A percentile compares a stretch with the other conserved stretches of the same genome.
These are phyloP conservation scores for Cylindrotheca fusiformis DNA, from an alignment of 108 stramenopile genomes.

Conservation along the genomic window DNA sequence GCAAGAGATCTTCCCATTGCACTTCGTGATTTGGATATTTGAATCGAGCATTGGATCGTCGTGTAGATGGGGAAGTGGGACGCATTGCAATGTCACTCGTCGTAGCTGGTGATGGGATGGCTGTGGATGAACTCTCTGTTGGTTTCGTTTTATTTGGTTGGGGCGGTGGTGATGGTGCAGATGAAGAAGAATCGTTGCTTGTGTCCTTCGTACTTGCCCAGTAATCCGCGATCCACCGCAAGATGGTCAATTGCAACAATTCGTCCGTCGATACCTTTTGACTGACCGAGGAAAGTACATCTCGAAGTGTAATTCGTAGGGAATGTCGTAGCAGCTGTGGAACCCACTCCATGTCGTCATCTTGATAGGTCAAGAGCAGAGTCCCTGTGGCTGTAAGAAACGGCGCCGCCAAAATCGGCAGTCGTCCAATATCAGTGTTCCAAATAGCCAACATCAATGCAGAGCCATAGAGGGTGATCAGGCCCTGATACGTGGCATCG, in stretches of 20 bases:
- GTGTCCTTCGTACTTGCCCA: constrained; percentile 28
- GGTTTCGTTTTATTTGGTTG: neutral
- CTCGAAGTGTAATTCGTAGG: constrained; percentile 34
- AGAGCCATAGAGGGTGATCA: constrained; percentile 28
- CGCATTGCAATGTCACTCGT: neutral
- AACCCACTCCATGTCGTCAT: constrained; percentile 34
- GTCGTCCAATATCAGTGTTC: constrained; percentile 2
- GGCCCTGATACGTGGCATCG: constrained; percentile 15
- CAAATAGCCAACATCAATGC: constrained; percentile 29
- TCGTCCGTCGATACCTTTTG: constrained; percentile 35
- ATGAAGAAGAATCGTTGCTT: neutral
- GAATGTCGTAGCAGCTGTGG: constrained; percentile 26
- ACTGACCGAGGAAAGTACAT: constrained; percentile 32
- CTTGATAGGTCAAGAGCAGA: constrained; percentile 25
- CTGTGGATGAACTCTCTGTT: too few relatives aligned
- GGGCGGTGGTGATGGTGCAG: neutral
- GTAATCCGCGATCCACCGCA: constrained; percentile 51
- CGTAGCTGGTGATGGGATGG: too few relatives aligned
- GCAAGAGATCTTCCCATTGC: constrained; percentile 37
- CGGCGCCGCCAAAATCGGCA: constrained; percentile 33
- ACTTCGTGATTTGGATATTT: constrained; percentile 10
- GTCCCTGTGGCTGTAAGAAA: constrained; percentile 39
- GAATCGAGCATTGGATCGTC: neutral
- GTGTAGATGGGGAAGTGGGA: too few relatives aligned
- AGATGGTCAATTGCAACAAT: constrained; percentile 46